These are phyloP conservation scores for Pythium scleroteichum DNA, from an alignment of 352 stramenopile genomes.

Conservation along the genomic window DNA sequence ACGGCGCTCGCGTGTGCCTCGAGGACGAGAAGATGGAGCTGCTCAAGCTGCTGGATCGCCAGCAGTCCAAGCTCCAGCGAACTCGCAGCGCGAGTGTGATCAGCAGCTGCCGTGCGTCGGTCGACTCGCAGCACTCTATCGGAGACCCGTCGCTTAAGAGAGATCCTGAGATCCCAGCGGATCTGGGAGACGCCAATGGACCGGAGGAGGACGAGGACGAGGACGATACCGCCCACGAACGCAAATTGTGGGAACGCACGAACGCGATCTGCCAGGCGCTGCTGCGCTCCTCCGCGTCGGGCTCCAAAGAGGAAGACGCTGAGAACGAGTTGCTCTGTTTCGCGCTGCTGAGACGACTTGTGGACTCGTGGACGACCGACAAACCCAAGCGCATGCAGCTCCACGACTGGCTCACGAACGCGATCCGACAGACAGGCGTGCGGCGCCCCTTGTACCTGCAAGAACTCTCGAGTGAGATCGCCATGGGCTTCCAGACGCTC, in stretches of 20 bases:
- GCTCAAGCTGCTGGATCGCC: conserved; percentile 36
- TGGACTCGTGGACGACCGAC: conserved; percentile 71
- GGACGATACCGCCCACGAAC: conserved; percentile 7
- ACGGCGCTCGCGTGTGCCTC: conserved; percentile 29
- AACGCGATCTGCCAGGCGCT: conserved; percentile 46
- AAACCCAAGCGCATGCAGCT: conserved; percentile 72
- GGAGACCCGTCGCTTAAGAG: background rate
- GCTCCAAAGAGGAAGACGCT: conserved; percentile 37
- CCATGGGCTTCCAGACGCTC: conserved; percentile 58
- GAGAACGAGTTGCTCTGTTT: conserved; percentile 63
- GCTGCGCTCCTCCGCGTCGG: conserved; percentile 25
- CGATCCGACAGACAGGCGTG: conserved; percentile 55
- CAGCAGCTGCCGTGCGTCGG: conserved; percentile 1
- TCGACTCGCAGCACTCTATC: background rate
- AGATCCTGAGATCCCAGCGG: background rate
- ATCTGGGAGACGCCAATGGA: background rate
- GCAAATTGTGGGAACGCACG: conserved; percentile 37
- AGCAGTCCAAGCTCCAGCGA: conserved; percentile 22
- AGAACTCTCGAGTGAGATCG: conserved; percentile 63
- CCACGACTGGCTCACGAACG: conserved; percentile 74
- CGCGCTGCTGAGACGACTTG: conserved; percentile 50
- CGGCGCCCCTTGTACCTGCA: conserved; percentile 56
- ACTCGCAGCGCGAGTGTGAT: conserved; percentile 16
- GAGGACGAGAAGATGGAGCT: conserved; percentile 48
- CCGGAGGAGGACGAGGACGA: background rate